Conservation (phyloP, 1,284 basidiomycete genomes). For the Fereydounia khargensis region DNA sequence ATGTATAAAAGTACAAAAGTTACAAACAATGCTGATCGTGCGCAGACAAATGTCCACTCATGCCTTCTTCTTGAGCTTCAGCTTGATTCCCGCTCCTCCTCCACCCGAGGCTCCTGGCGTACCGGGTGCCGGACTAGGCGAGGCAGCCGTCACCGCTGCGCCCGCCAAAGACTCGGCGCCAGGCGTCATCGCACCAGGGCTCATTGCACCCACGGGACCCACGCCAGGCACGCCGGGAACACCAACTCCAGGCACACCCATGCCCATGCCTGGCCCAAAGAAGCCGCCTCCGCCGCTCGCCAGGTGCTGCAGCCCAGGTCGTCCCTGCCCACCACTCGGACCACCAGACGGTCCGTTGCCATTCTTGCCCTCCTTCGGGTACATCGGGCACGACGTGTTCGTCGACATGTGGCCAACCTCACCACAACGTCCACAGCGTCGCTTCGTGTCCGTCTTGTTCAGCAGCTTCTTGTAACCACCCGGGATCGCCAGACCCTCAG, state of each 20-base stretch:
- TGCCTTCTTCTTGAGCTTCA: constrained; percentile 39
- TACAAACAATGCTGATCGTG: constrained; percentile 11
- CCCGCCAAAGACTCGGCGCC: no score
- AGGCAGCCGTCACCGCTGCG: no score
- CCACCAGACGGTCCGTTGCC: constrained; percentile 31
- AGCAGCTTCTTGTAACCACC: constrained; percentile 52
- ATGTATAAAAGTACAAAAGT: not conserved
- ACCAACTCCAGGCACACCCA: constrained; percentile 10
- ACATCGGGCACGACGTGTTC: constrained; percentile 55
- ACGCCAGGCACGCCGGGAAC: not conserved
- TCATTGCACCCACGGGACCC: no score
- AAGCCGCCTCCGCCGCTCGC: constrained; percentile 26
- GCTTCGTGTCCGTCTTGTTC: constrained; percentile 55
- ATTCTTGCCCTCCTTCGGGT: constrained; percentile 26
- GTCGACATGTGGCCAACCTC: constrained; percentile 56
- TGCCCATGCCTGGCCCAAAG: constrained; percentile 34
- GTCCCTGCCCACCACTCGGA: constrained; percentile 12
- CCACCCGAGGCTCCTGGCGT: not conserved
- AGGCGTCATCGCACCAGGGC: not conserved
- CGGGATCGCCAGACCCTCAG: constrained; percentile 49
- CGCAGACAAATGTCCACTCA: not conserved
- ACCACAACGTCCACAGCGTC: constrained; percentile 53
- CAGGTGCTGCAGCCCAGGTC: constrained; percentile 27
- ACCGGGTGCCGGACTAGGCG: no score
- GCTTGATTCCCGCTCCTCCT: constrained; percentile 10